phyloP scores from a whole-genome alignment of 345 rosid genomes.

The Eucalyptus pauciflora region DNA sequence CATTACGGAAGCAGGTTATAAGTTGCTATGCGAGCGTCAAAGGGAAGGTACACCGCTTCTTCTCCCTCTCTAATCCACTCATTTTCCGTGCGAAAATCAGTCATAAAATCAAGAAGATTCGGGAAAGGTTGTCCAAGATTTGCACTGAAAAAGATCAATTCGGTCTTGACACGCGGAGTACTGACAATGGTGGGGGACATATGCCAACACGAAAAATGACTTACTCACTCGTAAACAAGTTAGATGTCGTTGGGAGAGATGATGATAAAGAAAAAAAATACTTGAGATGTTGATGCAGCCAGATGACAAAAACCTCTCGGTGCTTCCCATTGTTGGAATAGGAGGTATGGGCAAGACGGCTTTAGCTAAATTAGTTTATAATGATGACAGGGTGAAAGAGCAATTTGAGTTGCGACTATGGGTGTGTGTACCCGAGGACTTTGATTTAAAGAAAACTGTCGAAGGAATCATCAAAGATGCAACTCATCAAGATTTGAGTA shows the following conservation, averaged over 20 bases:
- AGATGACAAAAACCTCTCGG: neutral
- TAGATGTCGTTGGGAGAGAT: neutral
- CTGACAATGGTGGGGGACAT: neutral
- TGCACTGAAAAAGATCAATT: neutral
- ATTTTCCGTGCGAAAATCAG: neutral
- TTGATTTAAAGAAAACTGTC: neutral
- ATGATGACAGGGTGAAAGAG: neutral
- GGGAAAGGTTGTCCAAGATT: neutral
- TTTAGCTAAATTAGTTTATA: neutral
- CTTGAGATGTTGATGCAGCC: neutral
- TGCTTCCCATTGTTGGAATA: neutral
- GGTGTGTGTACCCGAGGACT: neutral
- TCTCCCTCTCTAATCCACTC: neutral
- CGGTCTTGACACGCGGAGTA: neutral
- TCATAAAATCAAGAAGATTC: neutral
- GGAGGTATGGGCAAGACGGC: neutral
- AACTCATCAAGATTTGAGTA: fast-evolving
- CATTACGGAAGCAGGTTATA: neutral
- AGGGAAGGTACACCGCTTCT: neutral
- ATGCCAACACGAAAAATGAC: neutral
- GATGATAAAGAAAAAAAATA: neutral
- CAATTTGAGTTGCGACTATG: neutral
- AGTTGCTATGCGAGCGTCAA: neutral
- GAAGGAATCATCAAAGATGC: neutral
- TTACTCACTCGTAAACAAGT: neutral